Evolutionary conservation across 1,284 basidiomycete species (phyloP).

Genomic region (Xerocomus nothofagi): DNA sequence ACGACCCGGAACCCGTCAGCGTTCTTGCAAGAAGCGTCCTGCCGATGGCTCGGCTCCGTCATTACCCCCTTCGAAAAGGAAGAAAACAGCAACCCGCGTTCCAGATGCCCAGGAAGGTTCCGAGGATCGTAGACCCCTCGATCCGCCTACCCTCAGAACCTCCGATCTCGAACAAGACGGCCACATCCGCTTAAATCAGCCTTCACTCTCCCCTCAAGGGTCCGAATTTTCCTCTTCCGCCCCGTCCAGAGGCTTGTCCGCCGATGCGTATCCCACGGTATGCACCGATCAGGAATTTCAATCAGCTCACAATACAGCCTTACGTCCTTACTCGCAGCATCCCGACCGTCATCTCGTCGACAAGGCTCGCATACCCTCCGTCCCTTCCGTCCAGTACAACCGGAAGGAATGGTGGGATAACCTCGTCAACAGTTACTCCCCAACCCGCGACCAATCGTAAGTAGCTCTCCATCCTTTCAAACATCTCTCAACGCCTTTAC

Average conservation of each 20-base stretch:
- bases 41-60: slow-evolving; percentile 53
- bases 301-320: neutral
- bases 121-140: slow-evolving; percentile 32
- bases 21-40: slow-evolving; percentile 76
- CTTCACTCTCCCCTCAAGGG: slow-evolving; percentile 34
- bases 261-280: slow-evolving; percentile 30
- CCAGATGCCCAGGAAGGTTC: slow-evolving; percentile 35
- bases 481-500: slow-evolving; percentile 8
- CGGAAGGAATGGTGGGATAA: slow-evolving; percentile 65
- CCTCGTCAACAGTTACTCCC: slow-evolving; percentile 51
- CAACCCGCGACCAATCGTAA: slow-evolving; percentile 45
- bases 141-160: slow-evolving; percentile 29
- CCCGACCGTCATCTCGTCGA: slow-evolving; percentile 32
- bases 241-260: slow-evolving; percentile 27
- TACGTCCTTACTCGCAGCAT: slow-evolving; percentile 18
- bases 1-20: slow-evolving; percentile 74
- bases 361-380: slow-evolving; percentile 40
- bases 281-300: slow-evolving; percentile 6
- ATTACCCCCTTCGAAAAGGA: slow-evolving; percentile 56
- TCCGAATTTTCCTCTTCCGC: slow-evolving; percentile 34
- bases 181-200: slow-evolving; percentile 28
- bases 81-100: slow-evolving; percentile 42
- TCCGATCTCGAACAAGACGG: slow-evolving; percentile 31
- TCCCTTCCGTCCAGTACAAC: slow-evolving; percentile 44
- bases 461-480: slow-evolving; percentile 12